Evolutionary conservation across 345 rosid species (phyloP).

Genomic region (Adansonia digitata): DNA sequence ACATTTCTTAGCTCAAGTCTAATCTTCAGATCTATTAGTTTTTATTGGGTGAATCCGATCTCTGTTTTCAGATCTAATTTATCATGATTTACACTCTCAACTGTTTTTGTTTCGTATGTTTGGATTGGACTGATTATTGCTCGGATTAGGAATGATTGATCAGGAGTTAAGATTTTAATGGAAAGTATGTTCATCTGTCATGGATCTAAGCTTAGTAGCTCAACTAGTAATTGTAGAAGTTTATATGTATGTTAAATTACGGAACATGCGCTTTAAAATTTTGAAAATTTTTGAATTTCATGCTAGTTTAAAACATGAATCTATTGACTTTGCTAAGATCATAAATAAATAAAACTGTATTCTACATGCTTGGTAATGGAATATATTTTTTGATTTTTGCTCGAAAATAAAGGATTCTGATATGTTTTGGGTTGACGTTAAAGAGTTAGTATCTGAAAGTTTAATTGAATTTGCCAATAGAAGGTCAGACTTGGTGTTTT

Average conservation of each 20-base stretch:
- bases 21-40: conserved; percentile 9
- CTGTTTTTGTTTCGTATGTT: background rate
- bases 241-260: background rate
- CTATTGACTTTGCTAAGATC: background rate
- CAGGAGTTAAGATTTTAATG: background rate
- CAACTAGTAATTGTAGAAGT: background rate
- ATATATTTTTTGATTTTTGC: background rate
- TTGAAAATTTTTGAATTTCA: background rate
- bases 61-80: conserved; percentile 4
- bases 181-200: background rate
- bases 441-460: background rate
- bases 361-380: background rate
- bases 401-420: background rate
- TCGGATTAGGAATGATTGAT: conserved; percentile 4
- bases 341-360: background rate
- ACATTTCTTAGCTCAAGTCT: background rate
- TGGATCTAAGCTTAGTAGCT: background rate
- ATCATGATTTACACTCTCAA: background rate
- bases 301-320: background rate
- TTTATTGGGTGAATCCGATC: background rate
- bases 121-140: background rate
- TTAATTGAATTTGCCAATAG: background rate
- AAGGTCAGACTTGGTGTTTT: background rate
- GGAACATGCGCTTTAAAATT: background rate
- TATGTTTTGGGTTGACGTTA: background rate